phyloP scores from a whole-genome alignment of 768 basidiomycete genomes.

The Lentinula detonsa region DNA sequence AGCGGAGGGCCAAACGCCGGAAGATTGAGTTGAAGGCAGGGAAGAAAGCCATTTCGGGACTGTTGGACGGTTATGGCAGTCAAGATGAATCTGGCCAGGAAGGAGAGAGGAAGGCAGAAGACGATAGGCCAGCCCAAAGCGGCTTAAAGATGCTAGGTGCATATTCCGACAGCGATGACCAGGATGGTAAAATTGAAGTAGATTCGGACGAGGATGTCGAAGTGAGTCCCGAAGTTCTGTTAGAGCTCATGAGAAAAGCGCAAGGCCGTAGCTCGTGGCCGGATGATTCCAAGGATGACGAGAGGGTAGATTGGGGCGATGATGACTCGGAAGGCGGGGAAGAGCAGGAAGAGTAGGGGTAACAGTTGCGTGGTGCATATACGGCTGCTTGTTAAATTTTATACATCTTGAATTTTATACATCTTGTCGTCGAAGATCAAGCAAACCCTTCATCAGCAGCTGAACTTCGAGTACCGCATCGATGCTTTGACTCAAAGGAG shows the following conservation, averaged over 20 bases:
- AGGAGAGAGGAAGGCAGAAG: constrained; percentile 27
- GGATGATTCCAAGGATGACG: constrained; percentile 25
- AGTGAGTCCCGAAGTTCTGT: constrained; percentile 33
- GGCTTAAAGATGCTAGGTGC: constrained; percentile 36
- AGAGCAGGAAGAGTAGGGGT: constrained; percentile 4
- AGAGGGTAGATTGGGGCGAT: constrained; percentile 5
- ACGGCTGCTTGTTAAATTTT: background rate
- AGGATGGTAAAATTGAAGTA: constrained; percentile 24
- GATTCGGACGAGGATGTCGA: constrained; percentile 29
- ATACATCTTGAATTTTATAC: constrained; percentile 50
- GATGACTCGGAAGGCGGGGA: constrained; percentile 26
- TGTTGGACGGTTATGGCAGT: constrained; percentile 60
- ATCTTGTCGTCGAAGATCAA: constrained; percentile 74
- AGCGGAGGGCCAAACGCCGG: constrained; percentile 45
- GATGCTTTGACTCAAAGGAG: constrained; percentile 62
- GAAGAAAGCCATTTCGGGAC: constrained; percentile 47
- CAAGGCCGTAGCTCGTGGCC: constrained; percentile 22
- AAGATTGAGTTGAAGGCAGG: constrained; percentile 48
- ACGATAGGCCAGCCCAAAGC: constrained; percentile 19
- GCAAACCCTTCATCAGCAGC: constrained; percentile 74
- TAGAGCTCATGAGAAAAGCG: constrained; percentile 35
- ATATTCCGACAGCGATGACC: constrained; percentile 47
- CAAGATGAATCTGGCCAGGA: constrained; percentile 28
- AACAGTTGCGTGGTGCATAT: background rate
- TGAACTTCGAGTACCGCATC: constrained; percentile 80